Conservation (phyloP, 176 grass and related monocot genomes). For the Triticum monococcum region DNA sequence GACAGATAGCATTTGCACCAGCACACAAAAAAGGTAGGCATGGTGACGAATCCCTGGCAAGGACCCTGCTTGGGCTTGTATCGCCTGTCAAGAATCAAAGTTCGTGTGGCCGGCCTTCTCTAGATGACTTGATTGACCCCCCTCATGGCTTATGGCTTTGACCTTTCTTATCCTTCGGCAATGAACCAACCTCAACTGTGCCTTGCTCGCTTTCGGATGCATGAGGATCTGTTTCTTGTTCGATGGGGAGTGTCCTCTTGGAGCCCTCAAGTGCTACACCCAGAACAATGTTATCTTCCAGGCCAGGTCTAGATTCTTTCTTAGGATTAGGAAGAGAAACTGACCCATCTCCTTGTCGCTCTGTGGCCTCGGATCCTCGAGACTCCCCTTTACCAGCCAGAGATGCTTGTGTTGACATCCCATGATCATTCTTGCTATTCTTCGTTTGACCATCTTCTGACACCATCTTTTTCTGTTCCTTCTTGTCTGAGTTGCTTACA, state of each 20-base stretch:
- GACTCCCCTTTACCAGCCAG: slow-evolving; percentile 38
- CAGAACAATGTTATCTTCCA: slow-evolving; percentile 93
- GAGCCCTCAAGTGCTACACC: slow-evolving; percentile 91
- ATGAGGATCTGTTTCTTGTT: slow-evolving; percentile 56
- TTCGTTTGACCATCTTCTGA: slow-evolving; percentile 45
- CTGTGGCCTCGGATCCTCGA: slow-evolving; percentile 25
- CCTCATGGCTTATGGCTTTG: slow-evolving; percentile 6
- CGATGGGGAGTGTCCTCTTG: slow-evolving; percentile 87
- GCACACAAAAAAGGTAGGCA: slow-evolving; percentile 58
- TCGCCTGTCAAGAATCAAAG: slow-evolving; percentile 48
- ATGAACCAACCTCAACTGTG: slow-evolving; percentile 43
- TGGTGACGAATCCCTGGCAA: slow-evolving; percentile 38
- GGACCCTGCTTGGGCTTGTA: neutral
- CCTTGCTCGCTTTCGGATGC: slow-evolving; percentile 61
- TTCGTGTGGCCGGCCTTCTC: slow-evolving; percentile 49
- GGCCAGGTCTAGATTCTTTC: slow-evolving; percentile 65
- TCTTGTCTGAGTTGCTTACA: slow-evolving; percentile 61
- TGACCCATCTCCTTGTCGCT: slow-evolving; percentile 43
- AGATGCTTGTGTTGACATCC: neutral
- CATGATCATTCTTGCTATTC: slow-evolving; percentile 42
- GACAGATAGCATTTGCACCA: slow-evolving; percentile 39
- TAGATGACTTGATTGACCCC: neutral
- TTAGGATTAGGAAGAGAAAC: slow-evolving; percentile 46
- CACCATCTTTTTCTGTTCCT: slow-evolving; percentile 52
- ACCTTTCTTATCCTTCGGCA: slow-evolving; percentile 38